Base-by-base conservation (phyloP, 805 yeast species). In the Brettanomyces naardenensis region DNA sequence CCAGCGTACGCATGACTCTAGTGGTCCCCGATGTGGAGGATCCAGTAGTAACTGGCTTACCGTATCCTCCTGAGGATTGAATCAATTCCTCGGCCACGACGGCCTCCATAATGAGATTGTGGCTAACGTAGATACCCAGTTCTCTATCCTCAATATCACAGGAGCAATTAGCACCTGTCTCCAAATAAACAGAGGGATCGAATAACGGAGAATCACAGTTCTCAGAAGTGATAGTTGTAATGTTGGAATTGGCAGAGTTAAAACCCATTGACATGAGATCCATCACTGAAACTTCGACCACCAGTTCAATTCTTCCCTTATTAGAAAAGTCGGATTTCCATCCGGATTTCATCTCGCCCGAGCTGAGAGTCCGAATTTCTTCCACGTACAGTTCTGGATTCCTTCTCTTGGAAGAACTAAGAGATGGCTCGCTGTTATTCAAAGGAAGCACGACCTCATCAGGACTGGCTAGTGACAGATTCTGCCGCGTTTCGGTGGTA, bases 241-340 rank as follows among this genome's bases (percentile, higher is more conserved):
- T 40, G 33, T 54, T 51, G 35, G 51, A 45, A 30, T 48, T 46
- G 4, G 62, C 41, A 19, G 57, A 49, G 28, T 57, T 56, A 18
- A 57, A 42, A 10, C 64, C 80, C 48, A 54, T 73, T 0, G 87
- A 74, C 7, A 79, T 65, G 35, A 81, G 61, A 37, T 71, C 65
- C 62, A 72, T 67, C 19, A 83, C 73, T 15, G 73, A 69, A 28
- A 84, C 71, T 31, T 83, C 86, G 0, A 84, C 86, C 22, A 81
- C 79, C 33, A 88, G 57, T 57, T 87, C 95, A 42, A 89, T 79
- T 38, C 75, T 69, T 4, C 98, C 98, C 32, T 69, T 69, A 30
- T 77, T 81, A 5, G 78, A 61, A 54, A 81, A 89, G 59, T 92
- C 98, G 1, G 92, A 77, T 57, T 92, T 92, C 99, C 99, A 92